Percentiles rank a stretch among this genome's conserved stretches.
phyloP scores from a whole-genome alignment of 1,284 basidiomycete species.

The Grifola frondosa region DNA sequence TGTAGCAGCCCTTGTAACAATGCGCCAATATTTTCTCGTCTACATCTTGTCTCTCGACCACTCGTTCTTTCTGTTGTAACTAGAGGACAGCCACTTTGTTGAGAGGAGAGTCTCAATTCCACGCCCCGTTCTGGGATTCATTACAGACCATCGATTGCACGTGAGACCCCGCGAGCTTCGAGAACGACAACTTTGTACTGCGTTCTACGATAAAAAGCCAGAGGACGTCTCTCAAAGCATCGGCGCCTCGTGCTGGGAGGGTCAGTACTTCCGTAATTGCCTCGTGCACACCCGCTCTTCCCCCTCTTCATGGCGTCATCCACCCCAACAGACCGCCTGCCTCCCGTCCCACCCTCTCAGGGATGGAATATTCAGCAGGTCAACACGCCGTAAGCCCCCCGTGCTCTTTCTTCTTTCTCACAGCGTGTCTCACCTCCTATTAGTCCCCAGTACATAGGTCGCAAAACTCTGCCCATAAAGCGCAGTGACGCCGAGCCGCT shows the following conservation, averaged over 20 bases:
- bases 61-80: conserved; percentile 1
- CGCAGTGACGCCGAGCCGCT: conserved; percentile 61
- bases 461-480: conserved; percentile 50
- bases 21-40: conserved; percentile 3
- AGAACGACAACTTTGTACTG: conserved; percentile 16
- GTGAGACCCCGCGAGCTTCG: conserved; percentile 28
- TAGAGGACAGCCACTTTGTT: conserved; percentile 6
- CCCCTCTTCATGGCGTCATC: conserved; percentile 36
- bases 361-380: conserved; percentile 33
- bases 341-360: conserved; percentile 24
- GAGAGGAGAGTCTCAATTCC: conserved; percentile 14
- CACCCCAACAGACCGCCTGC: conserved; percentile 31
- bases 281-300: conserved; percentile 31
- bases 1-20: conserved; percentile 6
- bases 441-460: conserved; percentile 38
- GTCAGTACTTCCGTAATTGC: conserved; percentile 31
- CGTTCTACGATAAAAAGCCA: conserved; percentile 32
- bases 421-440: conserved; percentile 7
- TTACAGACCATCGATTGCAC: conserved; percentile 29
- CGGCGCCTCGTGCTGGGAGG: conserved; percentile 32
- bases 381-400: conserved; percentile 31
- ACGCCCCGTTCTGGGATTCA: conserved; percentile 16
- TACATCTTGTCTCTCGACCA: not conserved
- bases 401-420: conserved; percentile 4
- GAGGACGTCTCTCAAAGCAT: no score